These are phyloP conservation scores for Hymenoscyphus salicellus DNA, from an alignment of 2,329 filamentous ascomycete species.

Conservation along the genomic window DNA sequence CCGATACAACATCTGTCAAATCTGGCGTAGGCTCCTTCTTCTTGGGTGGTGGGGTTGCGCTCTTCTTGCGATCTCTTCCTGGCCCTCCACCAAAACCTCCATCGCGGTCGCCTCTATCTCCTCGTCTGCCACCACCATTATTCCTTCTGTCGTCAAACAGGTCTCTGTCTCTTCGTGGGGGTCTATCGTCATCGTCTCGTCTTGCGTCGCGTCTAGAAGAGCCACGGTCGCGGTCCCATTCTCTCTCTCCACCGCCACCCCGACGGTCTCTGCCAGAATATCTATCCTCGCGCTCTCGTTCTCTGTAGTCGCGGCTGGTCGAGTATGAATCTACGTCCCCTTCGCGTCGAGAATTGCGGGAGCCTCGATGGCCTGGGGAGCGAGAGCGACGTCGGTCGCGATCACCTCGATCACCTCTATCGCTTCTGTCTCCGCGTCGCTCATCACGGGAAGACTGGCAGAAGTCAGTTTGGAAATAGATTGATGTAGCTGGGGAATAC, in stretches of 20 bases:
- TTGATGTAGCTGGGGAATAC: constrained; percentile 25
- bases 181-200: constrained; percentile 63
- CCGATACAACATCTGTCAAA: constrained; percentile 77
- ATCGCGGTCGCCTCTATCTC: constrained; percentile 47
- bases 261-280: constrained; percentile 69
- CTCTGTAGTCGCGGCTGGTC: constrained; percentile 86
- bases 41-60: constrained; percentile 76
- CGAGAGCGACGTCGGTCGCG: constrained; percentile 73
- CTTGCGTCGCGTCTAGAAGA: constrained; percentile 58
- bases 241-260: constrained; percentile 64
- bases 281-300: constrained; percentile 88
- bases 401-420: constrained; percentile 49
- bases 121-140: constrained; percentile 51
- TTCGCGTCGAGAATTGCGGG: constrained; percentile 66
- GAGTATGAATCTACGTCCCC: constrained; percentile 83
- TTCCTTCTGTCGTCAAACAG: constrained; percentile 59
- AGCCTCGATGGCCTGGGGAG: constrained; percentile 73
- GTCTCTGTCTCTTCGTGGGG: constrained; percentile 55
- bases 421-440: constrained; percentile 45
- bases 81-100: constrained; percentile 49
- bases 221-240: constrained; percentile 71
- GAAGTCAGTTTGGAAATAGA: constrained; percentile 27
- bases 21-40: constrained; percentile 96
- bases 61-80: constrained; percentile 53
- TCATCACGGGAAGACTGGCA: constrained; percentile 38